Conservation (phyloP, 768 basidiomycete genomes). For the Tubosaeta sp. region DNA sequence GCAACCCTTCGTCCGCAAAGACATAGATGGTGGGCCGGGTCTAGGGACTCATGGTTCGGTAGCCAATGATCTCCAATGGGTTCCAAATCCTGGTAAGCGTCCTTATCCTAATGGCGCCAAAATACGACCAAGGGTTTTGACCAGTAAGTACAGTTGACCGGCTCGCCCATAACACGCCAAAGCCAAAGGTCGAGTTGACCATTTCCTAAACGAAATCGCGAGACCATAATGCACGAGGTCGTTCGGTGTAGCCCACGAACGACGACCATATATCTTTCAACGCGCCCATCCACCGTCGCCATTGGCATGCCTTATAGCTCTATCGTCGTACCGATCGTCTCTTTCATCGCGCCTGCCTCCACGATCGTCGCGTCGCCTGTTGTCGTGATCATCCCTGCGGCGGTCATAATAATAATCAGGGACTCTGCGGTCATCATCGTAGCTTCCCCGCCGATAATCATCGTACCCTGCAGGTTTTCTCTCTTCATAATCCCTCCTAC, state of each 20-base stretch:
- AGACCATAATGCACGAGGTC: constrained; percentile 33
- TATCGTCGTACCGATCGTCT: constrained; percentile 77
- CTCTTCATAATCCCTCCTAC: constrained; percentile 78
- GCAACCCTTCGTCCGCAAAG: background rate
- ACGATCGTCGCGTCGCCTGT: constrained; percentile 54
- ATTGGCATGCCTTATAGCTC: constrained; percentile 67
- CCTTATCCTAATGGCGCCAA: constrained; percentile 30
- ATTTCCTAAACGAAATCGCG: constrained; percentile 50
- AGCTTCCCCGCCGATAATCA: constrained; percentile 79
- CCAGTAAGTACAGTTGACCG: constrained; percentile 38
- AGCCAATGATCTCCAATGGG: constrained; percentile 14
- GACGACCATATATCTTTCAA: constrained; percentile 44
- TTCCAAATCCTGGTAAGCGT: constrained; percentile 25
- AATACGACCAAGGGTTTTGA: constrained; percentile 35
- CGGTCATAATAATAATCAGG: constrained; percentile 87
- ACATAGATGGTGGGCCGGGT: constrained; percentile 2
- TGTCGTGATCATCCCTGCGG: constrained; percentile 72
- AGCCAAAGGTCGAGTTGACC: constrained; percentile 36
- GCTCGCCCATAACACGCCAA: constrained; percentile 36
- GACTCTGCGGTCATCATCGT: constrained; percentile 74
- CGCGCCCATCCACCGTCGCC: constrained; percentile 77
- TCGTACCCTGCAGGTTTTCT: constrained; percentile 90
- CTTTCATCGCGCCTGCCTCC: constrained; percentile 80
- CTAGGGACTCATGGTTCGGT: constrained; percentile 18
- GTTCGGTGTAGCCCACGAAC: constrained; percentile 32